Base-by-base conservation (phyloP, 768 basidiomycete genomes). In the Mycena pura region DNA sequence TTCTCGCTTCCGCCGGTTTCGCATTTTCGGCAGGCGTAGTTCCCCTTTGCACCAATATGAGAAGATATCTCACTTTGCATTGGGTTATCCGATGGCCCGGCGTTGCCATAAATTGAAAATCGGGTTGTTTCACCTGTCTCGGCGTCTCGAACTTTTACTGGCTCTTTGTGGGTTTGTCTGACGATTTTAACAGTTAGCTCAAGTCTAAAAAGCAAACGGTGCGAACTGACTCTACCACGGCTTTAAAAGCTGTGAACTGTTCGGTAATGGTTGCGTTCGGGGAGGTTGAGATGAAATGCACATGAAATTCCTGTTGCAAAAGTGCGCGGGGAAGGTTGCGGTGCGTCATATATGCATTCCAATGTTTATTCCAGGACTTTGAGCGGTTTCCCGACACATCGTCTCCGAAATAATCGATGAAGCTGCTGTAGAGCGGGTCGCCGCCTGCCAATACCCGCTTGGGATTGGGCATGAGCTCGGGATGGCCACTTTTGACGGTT, bases 301-400 rank as follows among this genome's bases (percentile, higher is more conserved):
- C 68, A 66, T 74, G 72, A 25, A 67, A 75, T 50, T 81, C 71
- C 48, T 80, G 77, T 4, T 77, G 69, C 0, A 80, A 65, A 14
- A 80, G 65, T 27, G 68, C 53, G 10, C 70, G 66, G 0, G 77
- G 80, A 1, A 81, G 66, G 52, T 75, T 78, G 14, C 69, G 57
- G 39, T 80, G 74, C 1, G 68, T 73, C 22, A 78, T 65, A 46
- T 80, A 81, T 0, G 76, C 72, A 47, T 80, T 81, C 67, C 69
- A 74, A 50, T 83, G 82, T 47, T 80, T 79, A 61, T 82, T 82
- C 73, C 75, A 82, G 36, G 74, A 75, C 62, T 82, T 82, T 4
- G 74, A 77, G 10, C 70, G 62, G 57, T 82, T 82, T 9, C 79
- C 80, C 0, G 79, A 83, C 0, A 80, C 76, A 65, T 83, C 78